Conservation (phyloP, 306 rosid species). For the Trifolium subterraneum region DNA sequence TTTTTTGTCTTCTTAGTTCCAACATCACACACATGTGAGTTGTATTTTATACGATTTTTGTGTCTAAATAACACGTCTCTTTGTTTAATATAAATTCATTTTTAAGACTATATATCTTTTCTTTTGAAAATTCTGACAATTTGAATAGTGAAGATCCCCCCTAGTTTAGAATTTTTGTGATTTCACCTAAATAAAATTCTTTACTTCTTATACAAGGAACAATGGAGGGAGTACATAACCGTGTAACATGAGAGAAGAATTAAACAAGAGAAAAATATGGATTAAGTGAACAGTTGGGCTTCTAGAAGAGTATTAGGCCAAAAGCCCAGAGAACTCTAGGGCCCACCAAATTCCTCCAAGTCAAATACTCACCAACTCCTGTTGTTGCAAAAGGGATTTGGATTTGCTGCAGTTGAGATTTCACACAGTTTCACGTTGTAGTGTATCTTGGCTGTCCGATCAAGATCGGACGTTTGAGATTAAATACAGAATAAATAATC, state of each 20-base stretch:
- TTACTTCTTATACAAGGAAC: conserved; percentile 1
- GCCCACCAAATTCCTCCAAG: conserved; percentile 48
- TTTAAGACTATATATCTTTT: no score
- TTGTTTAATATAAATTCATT: no score
- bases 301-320: conserved; percentile 59
- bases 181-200: not conserved
- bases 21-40: no score
- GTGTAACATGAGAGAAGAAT: not conserved
- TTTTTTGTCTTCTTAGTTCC: no score
- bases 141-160: not conserved
- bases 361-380: conserved; percentile 74
- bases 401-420: no score
- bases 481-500: no score
- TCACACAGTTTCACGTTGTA: no score
- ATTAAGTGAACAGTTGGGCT: conserved; percentile 40
- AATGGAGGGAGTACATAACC: not conserved
- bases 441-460: no score
- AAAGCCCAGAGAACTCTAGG: conserved; percentile 48
- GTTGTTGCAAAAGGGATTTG: conserved; percentile 13
- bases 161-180: not conserved
- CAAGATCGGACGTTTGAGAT: no score
- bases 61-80: no score
- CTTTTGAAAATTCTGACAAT: no score
- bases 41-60: no score
- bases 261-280: not conserved